A percentile compares a stretch with the other conserved stretches of the same genome.
phyloP scores from a whole-genome alignment of 257 asterid species.

The Gynochthodes officinalis region DNA sequence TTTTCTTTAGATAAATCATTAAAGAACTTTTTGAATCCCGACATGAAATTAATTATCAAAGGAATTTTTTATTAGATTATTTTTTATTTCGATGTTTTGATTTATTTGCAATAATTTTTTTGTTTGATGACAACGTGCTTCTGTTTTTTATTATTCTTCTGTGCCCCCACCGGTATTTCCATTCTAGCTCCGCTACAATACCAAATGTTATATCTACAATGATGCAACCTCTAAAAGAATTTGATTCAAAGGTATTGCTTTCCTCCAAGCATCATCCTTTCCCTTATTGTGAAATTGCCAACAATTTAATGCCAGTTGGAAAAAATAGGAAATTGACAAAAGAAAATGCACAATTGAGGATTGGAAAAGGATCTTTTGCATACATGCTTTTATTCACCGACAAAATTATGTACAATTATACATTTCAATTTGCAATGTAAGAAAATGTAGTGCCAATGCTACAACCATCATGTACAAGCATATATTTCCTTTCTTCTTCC shows the following conservation, averaged over 20 bases:
- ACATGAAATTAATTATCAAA: no score
- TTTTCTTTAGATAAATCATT: no score
- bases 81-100: no score
- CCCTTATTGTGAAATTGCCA: not conserved
- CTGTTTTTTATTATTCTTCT: no score
- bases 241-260: not conserved
- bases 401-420: constrained; percentile 3
- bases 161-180: no score
- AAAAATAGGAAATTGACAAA: not conserved
- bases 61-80: no score
- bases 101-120: no score
- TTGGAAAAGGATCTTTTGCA: not conserved
- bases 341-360: not conserved
- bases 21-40: no score
- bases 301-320: not conserved
- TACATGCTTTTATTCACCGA: not conserved
- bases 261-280: not conserved
- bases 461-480: not conserved
- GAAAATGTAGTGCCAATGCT: not conserved
- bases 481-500: not conserved
- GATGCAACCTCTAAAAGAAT: not conserved
- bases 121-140: no score
- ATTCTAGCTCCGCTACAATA: no score
- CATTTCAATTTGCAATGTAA: not conserved
- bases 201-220: no score